These are phyloP conservation scores for Ophiobolus disseminans DNA, from an alignment of 2,329 filamentous ascomycete genomes.

Conservation along the genomic window DNA sequence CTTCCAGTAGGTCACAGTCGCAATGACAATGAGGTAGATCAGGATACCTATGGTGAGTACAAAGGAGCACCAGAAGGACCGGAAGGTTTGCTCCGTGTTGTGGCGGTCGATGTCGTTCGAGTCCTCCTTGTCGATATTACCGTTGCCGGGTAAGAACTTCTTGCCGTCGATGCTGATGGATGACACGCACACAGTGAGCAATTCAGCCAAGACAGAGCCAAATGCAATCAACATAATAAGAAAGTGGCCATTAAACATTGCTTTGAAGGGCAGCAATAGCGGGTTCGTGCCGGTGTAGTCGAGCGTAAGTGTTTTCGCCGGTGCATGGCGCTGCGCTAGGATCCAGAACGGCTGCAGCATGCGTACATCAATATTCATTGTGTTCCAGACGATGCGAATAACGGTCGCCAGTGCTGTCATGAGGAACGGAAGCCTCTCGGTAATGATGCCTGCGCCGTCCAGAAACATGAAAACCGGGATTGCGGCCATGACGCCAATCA, in stretches of 20 bases:
- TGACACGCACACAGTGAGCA: constrained; percentile 73
- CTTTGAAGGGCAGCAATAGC: constrained; percentile 67
- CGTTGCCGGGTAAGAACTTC: constrained; percentile 58
- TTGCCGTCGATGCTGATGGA: constrained; percentile 70
- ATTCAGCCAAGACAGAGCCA: constrained; percentile 74
- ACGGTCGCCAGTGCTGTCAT: constrained; percentile 70
- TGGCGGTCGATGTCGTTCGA: constrained; percentile 28
- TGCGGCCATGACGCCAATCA: constrained; percentile 64
- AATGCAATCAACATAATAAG: constrained; percentile 73
- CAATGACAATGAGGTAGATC: constrained; percentile 68
- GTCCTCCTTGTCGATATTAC: constrained; percentile 22
- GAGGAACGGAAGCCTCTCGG: constrained; percentile 69
- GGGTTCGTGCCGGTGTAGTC: constrained; percentile 78
- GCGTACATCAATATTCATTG: constrained; percentile 72
- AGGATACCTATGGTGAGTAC: constrained; percentile 68
- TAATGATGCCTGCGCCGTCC: constrained; percentile 58
- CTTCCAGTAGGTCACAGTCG: constrained; percentile 65
- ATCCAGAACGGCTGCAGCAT: constrained; percentile 80
- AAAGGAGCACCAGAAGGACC: constrained; percentile 72
- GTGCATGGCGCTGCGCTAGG: constrained; percentile 70
- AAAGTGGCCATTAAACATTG: constrained; percentile 68
- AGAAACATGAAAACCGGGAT: constrained; percentile 71
- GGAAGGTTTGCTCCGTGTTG: constrained; percentile 53
- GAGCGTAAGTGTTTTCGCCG: constrained; percentile 69
- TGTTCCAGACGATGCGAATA: constrained; percentile 73